A percentile compares a stretch with the other conserved stretches of the same genome.
These are phyloP conservation scores for Sphaerulina populicola DNA, from an alignment of 2,329 filamentous ascomycete genomes.

Conservation along the genomic window DNA sequence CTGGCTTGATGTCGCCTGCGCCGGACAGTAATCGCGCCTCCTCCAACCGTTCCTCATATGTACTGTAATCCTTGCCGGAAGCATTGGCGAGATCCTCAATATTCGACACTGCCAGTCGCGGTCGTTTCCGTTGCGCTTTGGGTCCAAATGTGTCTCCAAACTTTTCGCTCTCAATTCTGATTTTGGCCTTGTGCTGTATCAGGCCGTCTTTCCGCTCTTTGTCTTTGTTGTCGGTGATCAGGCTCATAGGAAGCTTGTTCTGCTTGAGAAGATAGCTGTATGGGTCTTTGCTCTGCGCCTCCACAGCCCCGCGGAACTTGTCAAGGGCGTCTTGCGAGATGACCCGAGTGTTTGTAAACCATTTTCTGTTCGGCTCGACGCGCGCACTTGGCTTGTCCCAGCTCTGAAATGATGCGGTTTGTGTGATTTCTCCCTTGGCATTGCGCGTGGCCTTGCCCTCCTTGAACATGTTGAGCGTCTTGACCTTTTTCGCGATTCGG, in stretches of 20 bases:
- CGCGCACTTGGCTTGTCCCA: slow-evolving; percentile 72
- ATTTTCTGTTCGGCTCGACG: slow-evolving; percentile 92
- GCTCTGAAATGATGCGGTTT: slow-evolving; percentile 77
- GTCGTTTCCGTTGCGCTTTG: slow-evolving; percentile 84
- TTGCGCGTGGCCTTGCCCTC: slow-evolving; percentile 77
- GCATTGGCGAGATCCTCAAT: slow-evolving; percentile 73
- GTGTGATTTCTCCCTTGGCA: slow-evolving; percentile 70
- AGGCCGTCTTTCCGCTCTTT: slow-evolving; percentile 61
- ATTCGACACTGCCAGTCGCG: slow-evolving; percentile 78
- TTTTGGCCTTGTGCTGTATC: slow-evolving; percentile 89
- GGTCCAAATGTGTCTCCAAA: slow-evolving; percentile 87
- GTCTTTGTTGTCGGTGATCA: slow-evolving; percentile 72
- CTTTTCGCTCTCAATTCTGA: slow-evolving; percentile 77
- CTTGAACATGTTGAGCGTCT: slow-evolving; percentile 82
- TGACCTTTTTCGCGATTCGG: slow-evolving; percentile 75
- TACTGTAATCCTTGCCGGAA: slow-evolving; percentile 70
- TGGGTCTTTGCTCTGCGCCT: slow-evolving; percentile 79
- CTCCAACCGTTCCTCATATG: slow-evolving; percentile 71
- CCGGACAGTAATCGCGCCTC: slow-evolving; percentile 70
- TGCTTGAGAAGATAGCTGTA: slow-evolving; percentile 92
- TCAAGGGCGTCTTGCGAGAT: slow-evolving; percentile 83
- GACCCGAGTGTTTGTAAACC: slow-evolving; percentile 90
- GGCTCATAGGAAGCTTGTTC: slow-evolving; percentile 92
- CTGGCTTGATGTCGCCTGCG: slow-evolving; percentile 27
- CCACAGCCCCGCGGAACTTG: slow-evolving; percentile 84